These are phyloP conservation scores for Cryptosporidium ubiquitum DNA, from an alignment of 169 alveolate species.

Conservation along the genomic window DNA sequence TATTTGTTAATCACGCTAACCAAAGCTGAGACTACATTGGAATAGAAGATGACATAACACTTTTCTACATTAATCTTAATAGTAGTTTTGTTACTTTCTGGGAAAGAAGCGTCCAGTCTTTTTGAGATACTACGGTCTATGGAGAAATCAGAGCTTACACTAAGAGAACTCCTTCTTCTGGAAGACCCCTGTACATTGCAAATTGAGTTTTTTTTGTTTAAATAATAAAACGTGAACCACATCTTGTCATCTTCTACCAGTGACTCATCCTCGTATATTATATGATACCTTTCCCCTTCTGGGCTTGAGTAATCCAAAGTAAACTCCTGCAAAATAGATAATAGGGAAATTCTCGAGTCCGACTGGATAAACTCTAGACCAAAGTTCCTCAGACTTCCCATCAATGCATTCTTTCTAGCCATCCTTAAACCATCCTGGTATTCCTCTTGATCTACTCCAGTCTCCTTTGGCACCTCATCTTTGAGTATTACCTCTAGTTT, in stretches of 20 bases:
- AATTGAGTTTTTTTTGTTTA: constrained; percentile 3
- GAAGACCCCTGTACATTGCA: constrained; percentile 29
- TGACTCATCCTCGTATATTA: constrained; percentile 43
- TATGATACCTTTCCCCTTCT: constrained; percentile 19
- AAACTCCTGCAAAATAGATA: constrained; percentile 52
- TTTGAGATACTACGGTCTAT: constrained; percentile 24
- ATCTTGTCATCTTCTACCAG: not conserved
- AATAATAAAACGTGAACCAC: constrained; percentile 56
- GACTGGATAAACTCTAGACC: constrained; percentile 58
- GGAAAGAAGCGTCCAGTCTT: constrained; percentile 5
- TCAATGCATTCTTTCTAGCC: not conserved
- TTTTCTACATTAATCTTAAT: constrained; percentile 52
- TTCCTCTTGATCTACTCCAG: not conserved
- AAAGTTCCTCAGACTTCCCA: constrained; percentile 39
- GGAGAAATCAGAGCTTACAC: constrained; percentile 40
- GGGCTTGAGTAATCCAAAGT: constrained; percentile 21
- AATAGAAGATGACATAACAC: constrained; percentile 49
- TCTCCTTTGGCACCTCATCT: not conserved
- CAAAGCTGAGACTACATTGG: constrained; percentile 21
- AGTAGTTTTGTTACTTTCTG: constrained; percentile 3
- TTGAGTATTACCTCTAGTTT: constrained; percentile 20
- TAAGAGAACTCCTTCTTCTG: constrained; percentile 21
- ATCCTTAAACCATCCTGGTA: not conserved
- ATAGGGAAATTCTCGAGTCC: constrained; percentile 36
- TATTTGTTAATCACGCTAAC: constrained; percentile 15